These are phyloP conservation scores for Mimosa pudica DNA, from an alignment of 306 rosid genomes.

Conservation along the genomic window DNA sequence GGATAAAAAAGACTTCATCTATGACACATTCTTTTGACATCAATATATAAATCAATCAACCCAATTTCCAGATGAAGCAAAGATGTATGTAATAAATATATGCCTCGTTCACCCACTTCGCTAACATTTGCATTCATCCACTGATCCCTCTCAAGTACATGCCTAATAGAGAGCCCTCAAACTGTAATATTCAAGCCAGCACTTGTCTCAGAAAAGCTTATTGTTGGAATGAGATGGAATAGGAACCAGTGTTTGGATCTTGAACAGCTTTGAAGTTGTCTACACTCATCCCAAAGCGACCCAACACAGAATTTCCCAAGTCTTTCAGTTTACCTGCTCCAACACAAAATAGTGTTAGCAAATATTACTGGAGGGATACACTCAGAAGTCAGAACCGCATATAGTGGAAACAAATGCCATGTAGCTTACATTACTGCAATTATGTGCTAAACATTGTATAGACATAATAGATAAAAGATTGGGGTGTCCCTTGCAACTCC, in stretches of 20 bases:
- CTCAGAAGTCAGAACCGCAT: background rate
- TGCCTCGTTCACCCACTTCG: slow-evolving; percentile 16
- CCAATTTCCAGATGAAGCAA: slow-evolving; percentile 2
- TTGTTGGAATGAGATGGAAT: slow-evolving; percentile 79
- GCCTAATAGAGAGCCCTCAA: slow-evolving; percentile 26
- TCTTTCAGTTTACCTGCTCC: slow-evolving; percentile 82
- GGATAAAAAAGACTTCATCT: background rate
- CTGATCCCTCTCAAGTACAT: slow-evolving; percentile 18
- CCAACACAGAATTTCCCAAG: slow-evolving; percentile 86
- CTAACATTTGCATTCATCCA: slow-evolving; percentile 28
- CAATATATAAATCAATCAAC: slow-evolving; percentile 26
- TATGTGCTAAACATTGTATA: background rate
- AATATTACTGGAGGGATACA: slow-evolving; percentile 1
- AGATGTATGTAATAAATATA: background rate
- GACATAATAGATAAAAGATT: background rate
- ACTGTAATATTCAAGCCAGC: slow-evolving; percentile 11
- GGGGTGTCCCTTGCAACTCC: too few relatives aligned
- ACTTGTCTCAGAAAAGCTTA: slow-evolving; percentile 30
- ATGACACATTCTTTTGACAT: slow-evolving; percentile 19
- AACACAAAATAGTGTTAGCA: slow-evolving; percentile 11
- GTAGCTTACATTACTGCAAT: background rate
- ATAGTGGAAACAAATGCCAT: background rate
- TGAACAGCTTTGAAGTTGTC: slow-evolving; percentile 89
- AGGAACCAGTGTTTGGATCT: slow-evolving; percentile 93
- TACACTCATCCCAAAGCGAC: slow-evolving; percentile 89